These are phyloP conservation scores for Neurospora tetraspora DNA, from an alignment of 495 filamentous ascomycete genomes.

Conservation along the genomic window DNA sequence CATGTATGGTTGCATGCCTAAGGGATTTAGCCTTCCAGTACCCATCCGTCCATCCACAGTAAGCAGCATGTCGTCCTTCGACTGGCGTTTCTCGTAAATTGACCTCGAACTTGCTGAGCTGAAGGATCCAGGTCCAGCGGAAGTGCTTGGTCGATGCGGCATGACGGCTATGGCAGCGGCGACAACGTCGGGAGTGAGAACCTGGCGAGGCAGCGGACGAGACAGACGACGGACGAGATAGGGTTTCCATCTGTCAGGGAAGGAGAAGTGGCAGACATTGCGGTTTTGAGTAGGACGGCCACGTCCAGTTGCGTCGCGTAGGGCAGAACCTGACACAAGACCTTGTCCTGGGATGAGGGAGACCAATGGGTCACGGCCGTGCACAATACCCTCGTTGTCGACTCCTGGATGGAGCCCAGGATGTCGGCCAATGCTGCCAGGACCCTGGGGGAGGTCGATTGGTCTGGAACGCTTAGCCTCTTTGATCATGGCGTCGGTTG, in stretches of 20 bases:
- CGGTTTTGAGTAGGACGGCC: conserved; percentile 20
- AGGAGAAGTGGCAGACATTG: conserved; percentile 19
- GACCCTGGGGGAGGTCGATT: conserved; percentile 2
- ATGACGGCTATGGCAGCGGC: conserved; percentile 21
- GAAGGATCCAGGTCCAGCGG: conserved; percentile 18
- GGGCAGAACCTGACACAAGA: conserved; percentile 34
- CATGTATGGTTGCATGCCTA: conserved; percentile 13
- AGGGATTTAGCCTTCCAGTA: conserved; percentile 8
- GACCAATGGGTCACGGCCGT: conserved; percentile 23
- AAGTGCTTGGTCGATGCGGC: conserved; percentile 33
- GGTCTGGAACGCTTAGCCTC: conserved; percentile 19
- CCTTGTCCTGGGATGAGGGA: conserved; percentile 29
- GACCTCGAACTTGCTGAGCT: conserved; percentile 8
- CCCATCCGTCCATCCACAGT: conserved; percentile 20
- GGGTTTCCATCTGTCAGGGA: conserved; percentile 22
- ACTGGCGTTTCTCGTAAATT: conserved; percentile 30
- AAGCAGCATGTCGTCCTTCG: conserved; percentile 37
- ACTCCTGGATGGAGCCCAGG: conserved; percentile 9
- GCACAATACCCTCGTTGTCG: conserved; percentile 21
- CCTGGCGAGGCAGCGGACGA: conserved; percentile 22
- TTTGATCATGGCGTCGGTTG: conserved; percentile 22
- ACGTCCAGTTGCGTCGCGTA: conserved; percentile 18
- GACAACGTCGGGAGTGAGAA: conserved; percentile 12
- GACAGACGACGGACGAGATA: conserved; percentile 30
- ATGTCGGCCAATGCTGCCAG: not conserved